phyloP scores from a whole-genome alignment of 768 basidiomycete species.

The Pisolithus tinctorius region DNA sequence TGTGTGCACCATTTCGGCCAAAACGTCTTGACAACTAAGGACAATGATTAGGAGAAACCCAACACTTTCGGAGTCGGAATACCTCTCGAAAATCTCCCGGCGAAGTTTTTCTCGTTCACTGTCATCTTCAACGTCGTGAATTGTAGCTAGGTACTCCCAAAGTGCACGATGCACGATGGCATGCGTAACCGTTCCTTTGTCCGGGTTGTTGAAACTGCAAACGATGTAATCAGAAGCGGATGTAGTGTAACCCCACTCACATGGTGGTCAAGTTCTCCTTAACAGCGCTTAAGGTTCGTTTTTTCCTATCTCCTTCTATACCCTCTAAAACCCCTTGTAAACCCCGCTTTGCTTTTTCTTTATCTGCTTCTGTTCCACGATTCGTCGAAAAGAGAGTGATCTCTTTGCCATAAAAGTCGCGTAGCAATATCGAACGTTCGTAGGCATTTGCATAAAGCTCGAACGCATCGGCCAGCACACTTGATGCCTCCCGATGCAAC shows the following conservation, averaged over 20 bases:
- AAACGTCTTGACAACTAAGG: constrained; percentile 68
- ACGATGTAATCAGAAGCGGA: background rate
- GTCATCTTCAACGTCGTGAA: constrained; percentile 52
- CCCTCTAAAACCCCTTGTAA: constrained; percentile 62
- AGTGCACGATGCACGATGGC: constrained; percentile 82
- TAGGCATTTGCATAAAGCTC: constrained; percentile 84
- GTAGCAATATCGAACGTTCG: constrained; percentile 72
- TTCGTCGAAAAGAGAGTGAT: constrained; percentile 60
- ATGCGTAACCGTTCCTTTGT: constrained; percentile 84
- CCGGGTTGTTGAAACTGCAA: constrained; percentile 80
- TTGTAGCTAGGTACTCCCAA: constrained; percentile 74
- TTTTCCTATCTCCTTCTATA: constrained; percentile 55
- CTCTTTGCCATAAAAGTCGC: constrained; percentile 91
- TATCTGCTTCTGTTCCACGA: constrained; percentile 52
- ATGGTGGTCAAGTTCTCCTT: constrained; percentile 71
- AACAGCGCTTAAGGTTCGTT: constrained; percentile 58
- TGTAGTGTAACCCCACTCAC: constrained; percentile 36
- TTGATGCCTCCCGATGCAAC: constrained; percentile 78
- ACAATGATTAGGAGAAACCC: background rate
- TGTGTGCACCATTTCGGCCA: constrained; percentile 93
- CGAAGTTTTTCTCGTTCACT: constrained; percentile 67
- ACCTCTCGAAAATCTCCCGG: constrained; percentile 80
- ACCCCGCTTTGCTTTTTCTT: constrained; percentile 59
- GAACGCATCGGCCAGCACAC: constrained; percentile 81
- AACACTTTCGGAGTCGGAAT: background rate